Base-by-base conservation (phyloP, 495 filamentous ascomycete genomes). In the Sphaerosporella brunnea region DNA sequence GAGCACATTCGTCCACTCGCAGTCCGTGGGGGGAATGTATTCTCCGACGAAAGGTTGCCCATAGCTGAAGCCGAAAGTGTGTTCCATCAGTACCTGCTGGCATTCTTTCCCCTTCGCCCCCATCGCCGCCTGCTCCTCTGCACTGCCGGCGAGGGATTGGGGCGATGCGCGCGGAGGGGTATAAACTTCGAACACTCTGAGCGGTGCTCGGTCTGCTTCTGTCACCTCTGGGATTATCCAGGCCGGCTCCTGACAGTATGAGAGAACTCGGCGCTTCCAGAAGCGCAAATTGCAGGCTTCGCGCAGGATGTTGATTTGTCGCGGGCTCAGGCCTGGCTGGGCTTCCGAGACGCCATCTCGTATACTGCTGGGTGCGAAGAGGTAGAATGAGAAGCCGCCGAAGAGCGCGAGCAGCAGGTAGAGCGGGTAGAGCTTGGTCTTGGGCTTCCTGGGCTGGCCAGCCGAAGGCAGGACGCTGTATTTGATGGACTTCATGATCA, bases 51-150 rank as follows among this genome's bases (percentile, higher is more conserved):
- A 10, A 0, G 85, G 86, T 10, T 70, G 58, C 10, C 77, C 79
- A 55, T 94, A 94, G 53, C 80, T 87, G 50, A 63, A 77, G 1
- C 68, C 82, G 65, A 92, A 93, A 2, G 69, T 68, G 63, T 86
- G 72, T 4, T 74, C 61, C 73, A 92, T 84, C 32, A 93, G 62
- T 24, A 74, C 39, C 2, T 73, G 50, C 20, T 67, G 63, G 54
- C 80, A 83, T 28, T 60, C 64, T 50, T 55, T 55, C 50, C 25
- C 24, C 23, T 24, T 56, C 43, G 36, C 52, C 59, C 23, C 51
- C n/a, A 43, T 8, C 40, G 13, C 40, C 20, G 40, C 40, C 40
- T 26, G 3, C 18, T 43, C 40, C 2, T 43, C 11, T 36, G 38
- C 46, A 40, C 21, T 18, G 42, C 54, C 35, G 57, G 35, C 13